phyloP scores from a whole-genome alignment of 78 protist genomes.

The Dictyostelium purpureum region DNA sequence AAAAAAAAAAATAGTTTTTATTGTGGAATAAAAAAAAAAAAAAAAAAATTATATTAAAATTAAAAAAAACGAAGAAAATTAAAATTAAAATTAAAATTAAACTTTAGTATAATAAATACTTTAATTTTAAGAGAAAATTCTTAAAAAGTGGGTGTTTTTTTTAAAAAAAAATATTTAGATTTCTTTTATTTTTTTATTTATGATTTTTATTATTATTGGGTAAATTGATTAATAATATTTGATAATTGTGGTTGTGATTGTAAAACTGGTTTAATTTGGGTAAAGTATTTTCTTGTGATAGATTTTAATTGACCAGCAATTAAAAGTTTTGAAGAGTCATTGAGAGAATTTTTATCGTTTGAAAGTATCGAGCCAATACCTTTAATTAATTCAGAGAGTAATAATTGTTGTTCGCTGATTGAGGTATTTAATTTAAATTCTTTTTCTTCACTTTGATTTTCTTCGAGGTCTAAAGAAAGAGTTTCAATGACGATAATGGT shows the following conservation, averaged over 20 bases:
- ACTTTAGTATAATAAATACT: too few relatives aligned
- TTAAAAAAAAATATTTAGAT: too few relatives aligned
- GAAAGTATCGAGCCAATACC: conserved; percentile 1
- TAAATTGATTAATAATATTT: conserved; percentile 30
- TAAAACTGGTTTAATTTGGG: conserved; percentile 42
- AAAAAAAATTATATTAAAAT: too few relatives aligned
- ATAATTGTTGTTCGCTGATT: conserved; percentile 28
- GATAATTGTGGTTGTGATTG: conserved; percentile 18
- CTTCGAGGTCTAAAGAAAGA: conserved; percentile 11
- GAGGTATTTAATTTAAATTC: conserved; percentile 21
- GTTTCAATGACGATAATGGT: conserved; percentile 63
- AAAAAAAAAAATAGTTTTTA: too few relatives aligned
- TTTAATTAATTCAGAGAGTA: conserved; percentile 14
- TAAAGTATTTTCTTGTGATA: conserved; percentile 33
- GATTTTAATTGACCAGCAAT: conserved; percentile 64
- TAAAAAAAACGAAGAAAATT: too few relatives aligned
- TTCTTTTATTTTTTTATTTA: neutral
- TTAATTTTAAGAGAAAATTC: too few relatives aligned
- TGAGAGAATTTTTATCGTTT: neutral
- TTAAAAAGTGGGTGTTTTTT: too few relatives aligned
- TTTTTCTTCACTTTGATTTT: neutral
- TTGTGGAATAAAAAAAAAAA: too few relatives aligned
- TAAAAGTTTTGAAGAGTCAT: neutral
- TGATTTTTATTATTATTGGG: neutral
- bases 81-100: too few relatives aligned